Evolutionary conservation across 768 basidiomycete species (phyloP), one percentile per base, ranked within the genome.

Genomic region (Suillus tomentosus): DNA sequence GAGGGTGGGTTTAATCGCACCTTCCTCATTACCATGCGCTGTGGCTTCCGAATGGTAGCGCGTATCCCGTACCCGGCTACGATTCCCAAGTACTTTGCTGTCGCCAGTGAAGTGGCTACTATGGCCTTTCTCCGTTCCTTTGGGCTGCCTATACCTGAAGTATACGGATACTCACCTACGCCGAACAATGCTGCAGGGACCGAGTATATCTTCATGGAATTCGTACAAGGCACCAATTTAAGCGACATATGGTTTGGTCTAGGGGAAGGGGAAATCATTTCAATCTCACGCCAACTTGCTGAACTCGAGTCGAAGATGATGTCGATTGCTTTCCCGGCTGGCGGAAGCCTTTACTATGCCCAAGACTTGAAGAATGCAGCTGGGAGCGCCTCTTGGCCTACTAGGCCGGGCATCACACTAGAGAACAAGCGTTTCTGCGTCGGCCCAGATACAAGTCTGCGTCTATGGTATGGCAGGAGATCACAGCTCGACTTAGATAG

Each of bases 381-480:
- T 14, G 70, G 69, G 72, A 70, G 63, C 64, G 22, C 47, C 47
- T 48, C 47, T 48, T 24, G 47, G 47, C 22, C 47, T 22, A 48
- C 47, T 48, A 48, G 47, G 66, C 36, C 61, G 65, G 79, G 73
- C 68, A 74, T 84, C 58, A 66, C 78, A 19, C 66, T 73, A 17
- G 64, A 78, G 59, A 77, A 78, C 73, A 63, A 78, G 73, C 75
- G 68, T 60, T 82, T 84, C 76, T 81, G 79, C 65, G 67, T 83
- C 62, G 81, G 81, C 70, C 80, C 76, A 70, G 84, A 84, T 74
- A 67, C 71, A 10, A 79, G 76, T 3, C 53, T 80, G 65, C 68
- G 36, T 69, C n/a, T 84, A 72, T 86, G 83, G 83, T 81, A 73
- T 68, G 82, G 84, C 1, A 79, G 80, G 72, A 81, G 84, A 64